Base-by-base conservation (phyloP, 2,329 filamentous ascomycete species). In the Trichoderma sp. region DNA sequence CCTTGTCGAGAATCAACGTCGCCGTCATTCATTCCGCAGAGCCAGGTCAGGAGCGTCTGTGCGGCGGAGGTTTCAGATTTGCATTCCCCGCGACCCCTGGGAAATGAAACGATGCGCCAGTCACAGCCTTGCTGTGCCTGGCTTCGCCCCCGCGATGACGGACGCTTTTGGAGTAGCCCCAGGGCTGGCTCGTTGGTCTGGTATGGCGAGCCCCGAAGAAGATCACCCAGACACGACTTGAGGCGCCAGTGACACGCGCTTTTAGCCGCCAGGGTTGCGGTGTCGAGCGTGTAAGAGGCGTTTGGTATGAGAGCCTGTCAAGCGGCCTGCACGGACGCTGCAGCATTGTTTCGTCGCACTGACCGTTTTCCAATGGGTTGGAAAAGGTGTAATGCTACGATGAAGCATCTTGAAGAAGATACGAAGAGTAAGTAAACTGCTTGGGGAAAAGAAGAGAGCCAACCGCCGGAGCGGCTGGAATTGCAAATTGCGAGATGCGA, bases 41-140 rank as follows among this genome's bases (percentile, higher is more conserved):
- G 48, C 47, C 48, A 54, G 24, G 12, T 45, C 34, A 12, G 12
- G 12, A 12, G 34, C 34, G 60, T 26, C 60, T 63, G 60, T 63
- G 60, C 60, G 34, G 41, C 50, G 60, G 60, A 63, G 41, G 60
- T 63, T 63, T 63, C 60, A 55, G 48, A 63, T 39, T 44, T 26
- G 59, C 47, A 63, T 54, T 63, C 60, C 50, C 60, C 60, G 24
- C 60, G 47, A 26, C 26, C 48, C 12, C 30, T 52, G 60, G 59
- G 50, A 55, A 55, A 63, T 63, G 50, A 63, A 47, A 55, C 60
- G 48, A 54, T 47, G 28, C 34, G 14, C 19, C 39, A 21, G 39
- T 26, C 48, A 47, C 39, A 51, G 60, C 41, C 24, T 30, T 19
- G 24, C 14, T 14, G 48, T 54, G 14, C 60, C 60, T 54, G 41